Base-by-base conservation (phyloP, 2,329 filamentous ascomycete genomes). In the Pseudocercospora macadamiae region DNA sequence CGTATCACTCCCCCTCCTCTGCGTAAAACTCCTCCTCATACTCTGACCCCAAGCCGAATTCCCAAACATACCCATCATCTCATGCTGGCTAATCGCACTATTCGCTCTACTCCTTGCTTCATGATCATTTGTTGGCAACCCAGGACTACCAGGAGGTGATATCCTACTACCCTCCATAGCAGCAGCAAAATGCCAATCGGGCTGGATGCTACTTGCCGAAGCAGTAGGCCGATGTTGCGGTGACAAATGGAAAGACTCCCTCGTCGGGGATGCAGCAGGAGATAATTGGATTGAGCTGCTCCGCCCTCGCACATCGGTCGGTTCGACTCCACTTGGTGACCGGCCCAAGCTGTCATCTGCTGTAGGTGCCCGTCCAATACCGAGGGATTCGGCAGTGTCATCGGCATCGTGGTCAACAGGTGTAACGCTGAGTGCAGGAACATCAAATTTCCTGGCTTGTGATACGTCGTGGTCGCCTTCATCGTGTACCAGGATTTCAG, bases 11-110 rank as follows among this genome's bases (percentile, higher is more conserved):
- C 54, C 36, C 51, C 84, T 79, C 68, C 80, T 81, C 69, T 80
- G 83, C 54, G 92, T 96, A 67, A 95, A 91, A 77, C 91, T 96
- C 62, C 91, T 84, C 64, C 92, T 83, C 64, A 97, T 92, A 79
- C 90, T 96, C 76, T 96, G 91, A 52, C 93, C 90, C 93, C 93
- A 97, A 14, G 90, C 88, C 16, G 91, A 95, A 70, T 93, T 90
- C 69, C 95, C 91, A 55, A 97, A 82, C 71, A 95, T 89, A 66
- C 92, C 87, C 73, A 93, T 85, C 66, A 96, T 89, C 68, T 92
- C 89, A 48, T 87, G 84, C 51, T 88, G 87, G 69, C 86, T 91
- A 57, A 93, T 87, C 4, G 82, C 81, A 73, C 89, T 92, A 55
- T 83, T 85, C 21, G 86, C 83, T 42, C 88, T 79, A 66, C 84